phyloP scores from a whole-genome alignment of 768 basidiomycete species.

The Pisolithus tinctorius region DNA sequence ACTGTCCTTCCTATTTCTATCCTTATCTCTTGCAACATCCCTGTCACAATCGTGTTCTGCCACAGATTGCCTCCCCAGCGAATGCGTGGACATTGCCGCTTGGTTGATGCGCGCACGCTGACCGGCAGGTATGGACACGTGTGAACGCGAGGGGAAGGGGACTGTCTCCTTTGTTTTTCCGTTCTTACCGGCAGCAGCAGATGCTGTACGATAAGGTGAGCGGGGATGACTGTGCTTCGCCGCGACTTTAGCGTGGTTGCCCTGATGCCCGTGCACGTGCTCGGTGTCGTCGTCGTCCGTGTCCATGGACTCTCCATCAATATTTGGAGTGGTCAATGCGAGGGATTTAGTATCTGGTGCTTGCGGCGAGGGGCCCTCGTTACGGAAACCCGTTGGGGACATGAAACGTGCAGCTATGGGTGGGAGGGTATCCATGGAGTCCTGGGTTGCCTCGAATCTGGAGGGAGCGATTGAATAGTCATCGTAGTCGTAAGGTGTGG shows the following conservation, averaged over 20 bases:
- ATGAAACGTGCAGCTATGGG: constrained; percentile 93
- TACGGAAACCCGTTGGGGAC: constrained; percentile 49
- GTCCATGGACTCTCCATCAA: constrained; percentile 71
- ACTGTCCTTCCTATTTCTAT: constrained; percentile 43
- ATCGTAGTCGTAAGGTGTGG: constrained; percentile 59
- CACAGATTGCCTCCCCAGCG: constrained; percentile 64
- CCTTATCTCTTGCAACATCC: constrained; percentile 28
- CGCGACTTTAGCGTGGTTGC: constrained; percentile 17
- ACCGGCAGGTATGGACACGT: constrained; percentile 68
- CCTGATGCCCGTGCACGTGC: constrained; percentile 30
- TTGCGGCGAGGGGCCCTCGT: constrained; percentile 37
- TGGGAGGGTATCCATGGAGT: constrained; percentile 63
- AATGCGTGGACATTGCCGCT: constrained; percentile 60
- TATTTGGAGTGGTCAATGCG: constrained; percentile 44
- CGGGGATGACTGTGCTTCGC: constrained; percentile 64
- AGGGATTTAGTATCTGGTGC: constrained; percentile 45
- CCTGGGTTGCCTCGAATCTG: constrained; percentile 58
- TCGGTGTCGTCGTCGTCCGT: constrained; percentile 56
- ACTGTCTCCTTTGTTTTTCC: constrained; percentile 41
- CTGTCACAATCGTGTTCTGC: constrained; percentile 39
- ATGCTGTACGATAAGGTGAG: constrained; percentile 62
- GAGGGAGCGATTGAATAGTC: constrained; percentile 35
- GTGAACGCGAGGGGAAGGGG: constrained; percentile 75
- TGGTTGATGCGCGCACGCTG: constrained; percentile 40
- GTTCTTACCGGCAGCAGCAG: constrained; percentile 35